Evolutionary conservation across 805 yeast species (phyloP).

Genomic region (Teunomyces lycoperdinae): DNA sequence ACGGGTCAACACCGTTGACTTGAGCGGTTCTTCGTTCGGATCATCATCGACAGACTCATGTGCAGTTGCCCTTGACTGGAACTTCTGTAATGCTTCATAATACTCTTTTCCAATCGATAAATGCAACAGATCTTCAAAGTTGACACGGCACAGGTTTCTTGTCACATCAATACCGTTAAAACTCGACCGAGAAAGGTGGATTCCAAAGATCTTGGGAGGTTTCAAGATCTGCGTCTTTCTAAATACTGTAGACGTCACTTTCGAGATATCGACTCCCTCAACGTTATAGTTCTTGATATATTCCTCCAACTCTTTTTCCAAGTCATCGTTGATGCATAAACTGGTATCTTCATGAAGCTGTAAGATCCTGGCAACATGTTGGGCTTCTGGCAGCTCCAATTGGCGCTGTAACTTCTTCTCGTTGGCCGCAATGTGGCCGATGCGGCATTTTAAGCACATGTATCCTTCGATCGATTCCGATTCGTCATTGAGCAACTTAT

Average conservation of each 20-base stretch:
- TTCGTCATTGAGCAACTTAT: conserved; percentile 54
- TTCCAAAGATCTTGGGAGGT: conserved; percentile 67
- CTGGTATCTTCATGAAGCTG: conserved; percentile 33
- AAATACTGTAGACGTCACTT: conserved; percentile 61
- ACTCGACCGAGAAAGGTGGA: conserved; percentile 86
- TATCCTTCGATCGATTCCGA: conserved; percentile 74
- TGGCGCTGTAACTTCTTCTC: conserved; percentile 21
- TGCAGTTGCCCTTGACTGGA: conserved; percentile 25
- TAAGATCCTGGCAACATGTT: conserved; percentile 32
- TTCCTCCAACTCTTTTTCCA: conserved; percentile 47
- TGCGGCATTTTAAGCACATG: conserved; percentile 71
- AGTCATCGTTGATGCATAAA: conserved; percentile 61
- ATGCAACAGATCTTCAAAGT: conserved; percentile 54
- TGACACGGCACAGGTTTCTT: conserved; percentile 73
- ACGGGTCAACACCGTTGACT: conserved; percentile 18
- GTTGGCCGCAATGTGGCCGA: conserved; percentile 27
- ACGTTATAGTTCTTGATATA: conserved; percentile 48
- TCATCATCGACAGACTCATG: conserved; percentile 11
- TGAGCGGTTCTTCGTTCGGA: conserved; percentile 14
- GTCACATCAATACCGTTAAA: conserved; percentile 64
- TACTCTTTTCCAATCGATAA: conserved; percentile 47
- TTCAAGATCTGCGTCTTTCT: conserved; percentile 59
- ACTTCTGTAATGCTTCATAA: conserved; percentile 33
- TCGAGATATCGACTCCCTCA: conserved; percentile 41
- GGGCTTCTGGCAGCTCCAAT: conserved; percentile 22